Conservation (phyloP, 2,329 filamentous ascomycete genomes). For the Cladosporium cucumerinum region DNA sequence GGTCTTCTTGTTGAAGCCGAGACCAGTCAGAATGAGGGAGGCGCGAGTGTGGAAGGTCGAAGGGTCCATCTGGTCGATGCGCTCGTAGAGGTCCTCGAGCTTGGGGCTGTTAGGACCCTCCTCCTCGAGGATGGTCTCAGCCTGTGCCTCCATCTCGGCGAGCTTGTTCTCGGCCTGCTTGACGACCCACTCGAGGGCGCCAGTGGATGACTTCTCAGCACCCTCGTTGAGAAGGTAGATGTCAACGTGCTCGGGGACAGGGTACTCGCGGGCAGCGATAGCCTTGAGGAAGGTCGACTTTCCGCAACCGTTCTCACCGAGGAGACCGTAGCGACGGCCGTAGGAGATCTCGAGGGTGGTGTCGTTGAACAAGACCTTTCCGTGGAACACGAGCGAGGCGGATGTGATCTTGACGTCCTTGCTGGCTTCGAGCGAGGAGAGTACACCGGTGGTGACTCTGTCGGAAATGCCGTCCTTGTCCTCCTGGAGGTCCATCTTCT, state of each 20-base stretch:
- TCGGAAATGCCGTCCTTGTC: conserved; percentile 96
- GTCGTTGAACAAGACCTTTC: conserved; percentile 91
- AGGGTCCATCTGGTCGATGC: conserved; percentile 98
- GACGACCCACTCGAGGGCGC: conserved; percentile 96
- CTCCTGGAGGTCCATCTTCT: conserved; percentile 86
- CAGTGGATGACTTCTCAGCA: conserved; percentile 81
- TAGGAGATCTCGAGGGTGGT: conserved; percentile 90
- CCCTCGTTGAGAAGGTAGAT: conserved; percentile 98
- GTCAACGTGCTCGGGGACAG: conserved; percentile 93
- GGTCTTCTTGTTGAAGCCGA: conserved; percentile 97
- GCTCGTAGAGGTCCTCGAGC: conserved; percentile 95
- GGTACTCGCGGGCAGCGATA: conserved; percentile 89
- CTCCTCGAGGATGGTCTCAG: conserved; percentile 86
- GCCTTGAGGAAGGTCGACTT: conserved; percentile 98
- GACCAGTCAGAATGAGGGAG: conserved; percentile 94
- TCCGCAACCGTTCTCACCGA: conserved; percentile 98
- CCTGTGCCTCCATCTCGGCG: conserved; percentile 80
- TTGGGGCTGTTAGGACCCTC: conserved; percentile 88
- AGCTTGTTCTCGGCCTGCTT: conserved; percentile 90
- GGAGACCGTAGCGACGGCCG: conserved; percentile 85
- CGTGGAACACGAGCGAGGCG: conserved; percentile 92
- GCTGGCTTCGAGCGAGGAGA: conserved; percentile 78
- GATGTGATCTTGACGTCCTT: conserved; percentile 98
- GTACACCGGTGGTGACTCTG: conserved; percentile 94
- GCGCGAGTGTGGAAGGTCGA: conserved; percentile 95